These are phyloP conservation scores for Sesbania bispinosa DNA, from an alignment of 306 rosid species.

Conservation along the genomic window DNA sequence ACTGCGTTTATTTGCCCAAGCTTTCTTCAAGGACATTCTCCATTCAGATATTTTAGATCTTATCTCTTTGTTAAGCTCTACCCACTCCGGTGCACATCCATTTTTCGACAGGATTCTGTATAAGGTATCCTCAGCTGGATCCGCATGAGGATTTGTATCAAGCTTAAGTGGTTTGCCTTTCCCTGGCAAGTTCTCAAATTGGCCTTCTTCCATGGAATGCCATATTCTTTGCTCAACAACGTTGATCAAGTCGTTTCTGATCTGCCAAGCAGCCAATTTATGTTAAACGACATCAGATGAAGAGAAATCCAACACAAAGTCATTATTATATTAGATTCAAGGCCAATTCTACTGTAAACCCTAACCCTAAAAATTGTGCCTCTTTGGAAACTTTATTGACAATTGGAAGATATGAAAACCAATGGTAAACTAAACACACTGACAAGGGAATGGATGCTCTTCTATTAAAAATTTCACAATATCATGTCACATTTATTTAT, in stretches of 20 bases:
- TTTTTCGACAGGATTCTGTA: conserved; percentile 72
- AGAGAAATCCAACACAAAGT: background rate
- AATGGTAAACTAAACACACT: background rate
- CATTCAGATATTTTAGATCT: conserved; percentile 54
- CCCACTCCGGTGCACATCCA: conserved; percentile 88
- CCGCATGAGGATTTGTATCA: conserved; percentile 75
- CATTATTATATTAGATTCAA: background rate
- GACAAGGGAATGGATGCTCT: too few relatives aligned
- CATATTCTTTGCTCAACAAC: conserved; percentile 92
- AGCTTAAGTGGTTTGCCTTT: conserved; percentile 86
- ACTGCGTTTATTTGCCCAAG: conserved; percentile 50
- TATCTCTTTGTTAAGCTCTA: conserved; percentile 91
- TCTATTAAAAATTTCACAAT: too few relatives aligned
- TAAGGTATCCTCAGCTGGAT: conserved; percentile 88
- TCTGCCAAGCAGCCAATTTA: conserved; percentile 40
- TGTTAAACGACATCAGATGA: background rate
- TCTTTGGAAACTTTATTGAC: background rate
- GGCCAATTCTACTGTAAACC: background rate
- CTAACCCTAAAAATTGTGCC: background rate
- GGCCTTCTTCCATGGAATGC: conserved; percentile 96
- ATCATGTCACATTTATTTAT: too few relatives aligned
- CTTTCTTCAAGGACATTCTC: conserved; percentile 56
- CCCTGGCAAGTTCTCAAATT: conserved; percentile 84
- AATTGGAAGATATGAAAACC: background rate
- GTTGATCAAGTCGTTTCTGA: conserved; percentile 84